A percentile compares a stretch with the other conserved stretches of the same genome.
These are phyloP conservation scores for Gentiana dahurica DNA, from an alignment of 257 asterid genomes.

Conservation along the genomic window DNA sequence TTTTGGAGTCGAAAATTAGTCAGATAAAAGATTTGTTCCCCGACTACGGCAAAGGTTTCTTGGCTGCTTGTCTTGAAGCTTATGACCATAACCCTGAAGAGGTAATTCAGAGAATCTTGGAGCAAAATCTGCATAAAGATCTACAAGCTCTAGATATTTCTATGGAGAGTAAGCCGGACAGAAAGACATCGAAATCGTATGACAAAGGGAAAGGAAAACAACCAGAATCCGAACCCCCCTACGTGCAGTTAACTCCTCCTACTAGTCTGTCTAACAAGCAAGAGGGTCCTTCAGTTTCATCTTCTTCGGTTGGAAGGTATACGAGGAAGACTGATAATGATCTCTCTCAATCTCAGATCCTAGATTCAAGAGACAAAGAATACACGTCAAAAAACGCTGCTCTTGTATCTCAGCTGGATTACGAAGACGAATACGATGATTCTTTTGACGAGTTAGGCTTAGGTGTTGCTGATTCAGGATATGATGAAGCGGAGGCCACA, in stretches of 20 bases:
- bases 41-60: constrained; percentile 75
- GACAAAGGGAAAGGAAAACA: constrained; percentile 83
- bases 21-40: constrained; percentile 95
- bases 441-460: constrained; percentile 92
- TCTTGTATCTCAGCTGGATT: constrained; percentile 68
- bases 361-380: constrained; percentile 35
- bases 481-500: constrained; percentile 46
- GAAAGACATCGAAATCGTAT: constrained; percentile 29
- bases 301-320: constrained; percentile 65
- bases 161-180: constrained; percentile 42
- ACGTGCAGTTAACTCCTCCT: constrained; percentile 11
- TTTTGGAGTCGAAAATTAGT: constrained; percentile 77
- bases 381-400: constrained; percentile 60
- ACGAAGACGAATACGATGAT: constrained; percentile 96
- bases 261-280: constrained; percentile 20
- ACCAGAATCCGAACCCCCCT: constrained; percentile 22
- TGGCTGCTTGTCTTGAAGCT: constrained; percentile 86
- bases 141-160: constrained; percentile 54
- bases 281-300: constrained; percentile 36
- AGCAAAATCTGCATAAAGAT: constrained; percentile 82
- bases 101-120: constrained; percentile 91
- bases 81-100: constrained; percentile 83
- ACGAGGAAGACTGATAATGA: constrained; percentile 45
- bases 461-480: constrained; percentile 65
- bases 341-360: constrained; percentile 30